Evolutionary conservation across 192 early-diverging fungal genomes (phyloP).

Genomic region (Backusella australiensis): DNA sequence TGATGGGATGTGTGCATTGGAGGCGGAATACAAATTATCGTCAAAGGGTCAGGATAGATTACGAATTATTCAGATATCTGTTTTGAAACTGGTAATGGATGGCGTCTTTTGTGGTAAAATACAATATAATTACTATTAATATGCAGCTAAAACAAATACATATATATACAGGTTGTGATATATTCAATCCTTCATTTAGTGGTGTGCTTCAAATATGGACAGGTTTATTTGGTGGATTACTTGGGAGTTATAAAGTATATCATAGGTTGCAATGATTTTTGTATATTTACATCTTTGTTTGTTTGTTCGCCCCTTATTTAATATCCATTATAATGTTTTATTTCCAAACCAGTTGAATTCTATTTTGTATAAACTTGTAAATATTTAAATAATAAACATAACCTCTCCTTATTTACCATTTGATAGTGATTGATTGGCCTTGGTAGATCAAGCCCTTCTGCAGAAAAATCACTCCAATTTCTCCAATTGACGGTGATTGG

Average conservation of each 20-base stretch:
- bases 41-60: constrained; percentile 15
- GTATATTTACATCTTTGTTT: constrained; percentile 7
- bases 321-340: neutral
- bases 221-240: constrained; percentile 44
- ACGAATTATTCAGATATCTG: constrained; percentile 39
- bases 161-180: constrained; percentile 39
- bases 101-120: constrained; percentile 69
- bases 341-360: neutral
- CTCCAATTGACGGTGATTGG: constrained; percentile 29
- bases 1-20: constrained; percentile 32
- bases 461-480: constrained; percentile 36
- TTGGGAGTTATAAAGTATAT: constrained; percentile 48
- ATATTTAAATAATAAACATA: neutral
- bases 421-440: neutral
- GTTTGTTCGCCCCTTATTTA: neutral
- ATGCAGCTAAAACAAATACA: neutral
- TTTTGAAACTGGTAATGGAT: constrained; percentile 65
- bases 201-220: constrained; percentile 49
- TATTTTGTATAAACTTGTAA: neutral
- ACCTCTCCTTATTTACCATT: neutral
- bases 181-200: constrained; percentile 43
- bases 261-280: constrained; percentile 10
- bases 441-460: constrained; percentile 21
- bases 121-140: neutral
- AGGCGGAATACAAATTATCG: neutral